These are phyloP conservation scores for Lasiodiplodia gonubiensis DNA, from an alignment of 2,329 filamentous ascomycete genomes.

Conservation along the genomic window DNA sequence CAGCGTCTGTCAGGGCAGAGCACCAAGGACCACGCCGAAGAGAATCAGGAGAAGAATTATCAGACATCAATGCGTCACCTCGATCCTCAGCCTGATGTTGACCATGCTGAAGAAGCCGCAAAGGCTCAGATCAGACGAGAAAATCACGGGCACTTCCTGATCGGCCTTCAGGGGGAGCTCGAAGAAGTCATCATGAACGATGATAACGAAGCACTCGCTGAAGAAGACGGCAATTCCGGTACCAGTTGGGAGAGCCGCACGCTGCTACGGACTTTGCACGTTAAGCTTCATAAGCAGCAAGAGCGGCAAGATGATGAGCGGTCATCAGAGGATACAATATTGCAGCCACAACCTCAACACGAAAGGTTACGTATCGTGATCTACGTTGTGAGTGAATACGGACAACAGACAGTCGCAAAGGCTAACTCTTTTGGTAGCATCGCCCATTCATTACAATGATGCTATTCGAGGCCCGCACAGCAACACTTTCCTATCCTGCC, in stretches of 20 bases:
- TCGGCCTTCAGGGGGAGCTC: conserved; percentile 71
- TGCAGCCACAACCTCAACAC: conserved; percentile 12
- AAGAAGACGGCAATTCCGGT: conserved; percentile 30
- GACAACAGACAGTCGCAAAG: background rate
- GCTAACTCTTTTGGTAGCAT: conserved; percentile 43
- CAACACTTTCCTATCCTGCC: conserved; percentile 53
- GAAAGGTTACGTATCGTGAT: conserved; percentile 67
- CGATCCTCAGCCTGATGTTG: conserved; percentile 48
- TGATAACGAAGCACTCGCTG: conserved; percentile 35
- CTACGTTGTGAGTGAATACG: conserved; percentile 60
- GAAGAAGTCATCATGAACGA: conserved; percentile 55
- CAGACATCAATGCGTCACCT: conserved; percentile 42
- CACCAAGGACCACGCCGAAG: background rate
- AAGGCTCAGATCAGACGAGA: conserved; percentile 56
- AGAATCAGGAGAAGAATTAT: conserved; percentile 31
- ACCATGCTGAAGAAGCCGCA: conserved; percentile 64
- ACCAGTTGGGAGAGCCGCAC: conserved; percentile 56
- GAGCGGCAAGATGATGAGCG: background rate
- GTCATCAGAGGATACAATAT: conserved; percentile 6
- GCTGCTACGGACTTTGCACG: conserved; percentile 68
- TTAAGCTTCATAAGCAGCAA: conserved; percentile 59
- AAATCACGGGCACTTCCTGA: conserved; percentile 64
- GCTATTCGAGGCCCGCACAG: conserved; percentile 68
- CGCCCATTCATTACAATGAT: conserved; percentile 80
- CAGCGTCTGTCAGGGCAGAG: conserved; percentile 8